Evolutionary conservation across 257 asterid genomes (phyloP).

Genomic region (Handroanthus guayacan): DNA sequence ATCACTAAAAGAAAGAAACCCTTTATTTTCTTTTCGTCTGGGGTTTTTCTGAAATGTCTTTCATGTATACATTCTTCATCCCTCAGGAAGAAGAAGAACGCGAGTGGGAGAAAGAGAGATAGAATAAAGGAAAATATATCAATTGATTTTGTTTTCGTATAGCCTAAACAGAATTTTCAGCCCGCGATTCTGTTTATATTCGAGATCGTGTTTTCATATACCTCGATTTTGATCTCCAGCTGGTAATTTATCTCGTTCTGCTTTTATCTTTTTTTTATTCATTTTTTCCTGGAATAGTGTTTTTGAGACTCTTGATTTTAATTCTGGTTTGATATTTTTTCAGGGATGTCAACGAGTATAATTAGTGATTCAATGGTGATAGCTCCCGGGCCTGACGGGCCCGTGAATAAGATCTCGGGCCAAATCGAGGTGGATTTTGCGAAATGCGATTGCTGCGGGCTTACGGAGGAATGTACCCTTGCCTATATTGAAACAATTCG

Average conservation of each 20-base stretch:
- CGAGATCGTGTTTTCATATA: conserved; percentile 12
- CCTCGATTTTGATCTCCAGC: conserved; percentile 38
- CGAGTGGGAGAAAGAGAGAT: conserved; percentile 80
- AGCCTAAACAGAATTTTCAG: background rate
- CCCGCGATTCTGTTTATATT: background rate
- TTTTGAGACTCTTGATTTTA: conserved; percentile 28
- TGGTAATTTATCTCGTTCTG: too few relatives aligned
- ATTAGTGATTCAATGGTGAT: conserved; percentile 58
- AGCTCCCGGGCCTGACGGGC: conserved; percentile 52
- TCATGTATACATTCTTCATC: conserved; percentile 49
- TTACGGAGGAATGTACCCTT: conserved; percentile 86
- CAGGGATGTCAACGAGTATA: conserved; percentile 61
- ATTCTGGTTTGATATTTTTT: conserved; percentile 18
- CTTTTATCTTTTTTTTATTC: too few relatives aligned
- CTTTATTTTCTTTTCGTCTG: background rate
- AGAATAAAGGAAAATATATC: background rate
- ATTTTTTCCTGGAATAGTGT: background rate
- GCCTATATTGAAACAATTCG: conserved; percentile 72
- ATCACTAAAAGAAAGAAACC: background rate
- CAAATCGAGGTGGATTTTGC: conserved; percentile 68
- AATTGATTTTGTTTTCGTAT: background rate
- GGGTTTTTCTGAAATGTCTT: conserved; percentile 38
- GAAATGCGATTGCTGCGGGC: conserved; percentile 89
- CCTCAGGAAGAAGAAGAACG: conserved; percentile 66
- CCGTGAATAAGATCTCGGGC: conserved; percentile 43